Evolutionary conservation across 306 rosid species (phyloP).

Genomic region (Echinosophora koreensis): DNA sequence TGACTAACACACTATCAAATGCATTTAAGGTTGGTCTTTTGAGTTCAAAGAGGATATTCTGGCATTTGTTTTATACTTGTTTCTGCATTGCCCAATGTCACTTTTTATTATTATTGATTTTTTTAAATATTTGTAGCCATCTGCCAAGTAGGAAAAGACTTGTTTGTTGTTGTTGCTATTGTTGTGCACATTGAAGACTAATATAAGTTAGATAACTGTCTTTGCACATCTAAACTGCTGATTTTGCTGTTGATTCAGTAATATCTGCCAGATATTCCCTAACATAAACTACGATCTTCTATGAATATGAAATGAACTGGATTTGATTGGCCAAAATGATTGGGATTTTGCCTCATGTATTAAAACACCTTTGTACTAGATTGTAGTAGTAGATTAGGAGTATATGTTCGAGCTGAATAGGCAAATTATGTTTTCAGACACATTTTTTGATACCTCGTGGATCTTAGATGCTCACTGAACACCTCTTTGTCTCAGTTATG

Average conservation of each 20-base stretch:
- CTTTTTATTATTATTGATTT: too few relatives aligned
- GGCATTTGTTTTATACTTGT: conserved; percentile 31
- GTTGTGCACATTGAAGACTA: conserved; percentile 15
- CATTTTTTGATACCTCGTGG: not conserved
- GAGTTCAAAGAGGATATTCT: conserved; percentile 12
- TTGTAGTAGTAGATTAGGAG: not conserved
- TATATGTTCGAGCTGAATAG: conserved; percentile 12
- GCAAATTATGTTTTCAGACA: conserved; percentile 2
- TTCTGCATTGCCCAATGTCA: conserved; percentile 1
- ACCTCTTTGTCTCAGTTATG: not conserved
- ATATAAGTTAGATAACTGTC: conserved; percentile 19
- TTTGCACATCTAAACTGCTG: not conserved
- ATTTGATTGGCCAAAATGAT: conserved; percentile 12
- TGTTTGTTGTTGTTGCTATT: too few relatives aligned
- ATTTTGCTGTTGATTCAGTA: not conserved
- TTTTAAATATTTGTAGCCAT: too few relatives aligned
- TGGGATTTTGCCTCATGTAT: not conserved
- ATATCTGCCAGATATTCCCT: not conserved
- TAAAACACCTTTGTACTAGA: conserved; percentile 1
- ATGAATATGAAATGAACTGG: not conserved
- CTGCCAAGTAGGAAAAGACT: too few relatives aligned
- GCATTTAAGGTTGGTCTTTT: conserved; percentile 85
- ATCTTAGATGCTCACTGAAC: conserved; percentile 6
- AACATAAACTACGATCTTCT: conserved; percentile 11
- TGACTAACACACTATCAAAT: conserved; percentile 71